phyloP scores from a whole-genome alignment of 2,329 filamentous ascomycete species.

The Scytalidium lignicola region DNA sequence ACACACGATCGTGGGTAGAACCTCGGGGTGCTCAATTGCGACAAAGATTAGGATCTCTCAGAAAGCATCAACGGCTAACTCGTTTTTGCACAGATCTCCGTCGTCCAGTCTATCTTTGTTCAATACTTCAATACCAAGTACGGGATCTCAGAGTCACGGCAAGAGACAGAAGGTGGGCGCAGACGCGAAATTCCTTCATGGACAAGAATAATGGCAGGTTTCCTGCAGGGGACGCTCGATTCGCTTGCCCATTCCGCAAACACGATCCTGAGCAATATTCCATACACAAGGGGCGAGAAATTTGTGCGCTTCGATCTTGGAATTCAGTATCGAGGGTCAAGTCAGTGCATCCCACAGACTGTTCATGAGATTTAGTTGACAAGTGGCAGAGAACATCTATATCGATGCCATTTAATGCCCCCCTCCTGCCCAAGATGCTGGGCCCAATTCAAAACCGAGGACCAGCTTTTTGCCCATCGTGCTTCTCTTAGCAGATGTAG shows the following conservation, averaged over 20 bases:
- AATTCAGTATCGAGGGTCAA: conserved; percentile 13
- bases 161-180: no score
- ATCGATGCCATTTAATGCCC: conserved; percentile 7
- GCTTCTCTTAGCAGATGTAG: conserved; percentile 9
- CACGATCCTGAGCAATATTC: conserved; percentile 11
- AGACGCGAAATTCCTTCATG: no score
- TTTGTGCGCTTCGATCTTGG: conserved; percentile 9
- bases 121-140: no score
- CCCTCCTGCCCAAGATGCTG: conserved; percentile 13
- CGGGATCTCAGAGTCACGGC: no score
- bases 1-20: no score
- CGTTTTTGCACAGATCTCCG: no score
- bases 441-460: conserved; percentile 9
- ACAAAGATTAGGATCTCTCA: no score
- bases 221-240: neutral
- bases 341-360: conserved; percentile 2
- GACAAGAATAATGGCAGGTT: no score
- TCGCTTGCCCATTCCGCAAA: conserved; percentile 16
- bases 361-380: neutral
- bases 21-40: no score
- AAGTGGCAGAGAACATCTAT: conserved; percentile 11
- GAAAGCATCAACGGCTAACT: no score
- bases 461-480: conserved; percentile 11
- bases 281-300: conserved; percentile 4
- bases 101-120: no score